phyloP scores from a whole-genome alignment of 1,139 yeast species.

The Kluyveromyces sp. region DNA sequence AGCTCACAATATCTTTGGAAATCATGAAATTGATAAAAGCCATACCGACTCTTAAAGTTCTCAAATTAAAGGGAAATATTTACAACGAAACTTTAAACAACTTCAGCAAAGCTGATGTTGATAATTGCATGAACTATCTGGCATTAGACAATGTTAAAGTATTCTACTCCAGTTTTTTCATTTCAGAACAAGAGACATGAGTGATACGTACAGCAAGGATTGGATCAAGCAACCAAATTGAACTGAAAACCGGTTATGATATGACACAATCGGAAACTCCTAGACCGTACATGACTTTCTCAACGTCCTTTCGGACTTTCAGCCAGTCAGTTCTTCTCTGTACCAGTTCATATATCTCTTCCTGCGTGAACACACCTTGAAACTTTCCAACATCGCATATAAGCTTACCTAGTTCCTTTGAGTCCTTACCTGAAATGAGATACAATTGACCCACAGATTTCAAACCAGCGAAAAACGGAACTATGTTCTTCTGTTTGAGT shows the following conservation, averaged over 20 bases:
- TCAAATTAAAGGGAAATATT: slow-evolving; percentile 27
- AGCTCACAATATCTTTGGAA: slow-evolving; percentile 26
- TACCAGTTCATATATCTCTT: slow-evolving; percentile 87
- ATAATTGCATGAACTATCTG: slow-evolving; percentile 23
- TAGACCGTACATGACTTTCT: slow-evolving; percentile 90
- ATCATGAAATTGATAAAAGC: slow-evolving; percentile 26
- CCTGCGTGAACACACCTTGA: slow-evolving; percentile 85
- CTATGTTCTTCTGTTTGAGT: slow-evolving; percentile 59
- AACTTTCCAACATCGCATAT: slow-evolving; percentile 80
- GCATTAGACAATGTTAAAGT: slow-evolving; percentile 28
- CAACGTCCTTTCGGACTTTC: slow-evolving; percentile 68
- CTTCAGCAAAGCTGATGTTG: slow-evolving; percentile 23
- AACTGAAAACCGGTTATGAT: background rate
- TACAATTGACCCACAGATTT: slow-evolving; percentile 80
- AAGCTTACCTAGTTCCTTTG: slow-evolving; percentile 78
- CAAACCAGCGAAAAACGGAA: slow-evolving; percentile 73
- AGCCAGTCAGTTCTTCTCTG: slow-evolving; percentile 87
- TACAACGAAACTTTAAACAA: slow-evolving; percentile 25
- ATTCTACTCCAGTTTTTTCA: slow-evolving; percentile 29
- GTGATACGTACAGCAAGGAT: too few species aligned
- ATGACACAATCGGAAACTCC: slow-evolving; percentile 57
- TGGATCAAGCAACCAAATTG: background rate
- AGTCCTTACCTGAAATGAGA: slow-evolving; percentile 63
- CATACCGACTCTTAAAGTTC: slow-evolving; percentile 25
- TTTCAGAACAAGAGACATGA: slow-evolving; percentile 7